These are phyloP conservation scores for Gonium pectorale DNA, from an alignment of 139 green algal genomes.

Conservation along the genomic window DNA sequence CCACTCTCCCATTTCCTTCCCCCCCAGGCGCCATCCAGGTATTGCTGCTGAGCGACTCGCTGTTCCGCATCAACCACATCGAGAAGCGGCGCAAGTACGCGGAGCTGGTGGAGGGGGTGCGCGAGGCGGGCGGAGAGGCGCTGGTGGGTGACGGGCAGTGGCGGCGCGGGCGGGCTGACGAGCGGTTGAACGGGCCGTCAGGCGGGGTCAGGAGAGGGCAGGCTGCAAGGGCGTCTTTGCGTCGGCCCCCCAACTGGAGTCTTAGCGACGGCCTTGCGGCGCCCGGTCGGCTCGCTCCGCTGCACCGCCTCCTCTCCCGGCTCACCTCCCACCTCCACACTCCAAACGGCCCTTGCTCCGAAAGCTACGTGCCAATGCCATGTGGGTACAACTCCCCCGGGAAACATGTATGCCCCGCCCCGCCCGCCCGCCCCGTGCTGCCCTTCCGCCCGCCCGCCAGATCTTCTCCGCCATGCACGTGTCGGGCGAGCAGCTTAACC, in stretches of 20 bases:
- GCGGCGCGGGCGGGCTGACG: neutral
- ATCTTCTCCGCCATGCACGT: conserved; percentile 85
- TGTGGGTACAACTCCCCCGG: no score
- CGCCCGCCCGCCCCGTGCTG: neutral
- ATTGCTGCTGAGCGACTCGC: conserved; percentile 81
- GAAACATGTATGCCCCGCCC: neutral
- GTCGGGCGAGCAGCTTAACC: conserved; percentile 89
- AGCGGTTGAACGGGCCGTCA: no score
- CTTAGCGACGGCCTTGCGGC: no score
- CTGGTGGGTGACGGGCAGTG: conserved; percentile 56
- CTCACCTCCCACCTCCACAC: no score
- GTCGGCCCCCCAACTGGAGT: no score
- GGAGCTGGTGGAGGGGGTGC: conserved; percentile 90
- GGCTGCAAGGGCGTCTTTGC: no score
- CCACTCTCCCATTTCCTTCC: neutral
- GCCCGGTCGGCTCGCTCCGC: no score
- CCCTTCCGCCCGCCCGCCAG: neutral
- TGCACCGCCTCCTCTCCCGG: no score
- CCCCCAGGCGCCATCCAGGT: conserved; percentile 81
- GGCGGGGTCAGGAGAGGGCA: no score
- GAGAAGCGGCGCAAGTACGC: conserved; percentile 72
- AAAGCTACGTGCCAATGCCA: no score
- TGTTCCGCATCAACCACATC: conserved; percentile 88
- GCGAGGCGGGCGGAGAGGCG: conserved; percentile 79
- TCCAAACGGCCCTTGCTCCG: no score